Percentiles rank a stretch among this genome's conserved stretches.
These are phyloP conservation scores for Hymenoscyphus albidus DNA, from an alignment of 2,329 filamentous ascomycete genomes.

Conservation along the genomic window DNA sequence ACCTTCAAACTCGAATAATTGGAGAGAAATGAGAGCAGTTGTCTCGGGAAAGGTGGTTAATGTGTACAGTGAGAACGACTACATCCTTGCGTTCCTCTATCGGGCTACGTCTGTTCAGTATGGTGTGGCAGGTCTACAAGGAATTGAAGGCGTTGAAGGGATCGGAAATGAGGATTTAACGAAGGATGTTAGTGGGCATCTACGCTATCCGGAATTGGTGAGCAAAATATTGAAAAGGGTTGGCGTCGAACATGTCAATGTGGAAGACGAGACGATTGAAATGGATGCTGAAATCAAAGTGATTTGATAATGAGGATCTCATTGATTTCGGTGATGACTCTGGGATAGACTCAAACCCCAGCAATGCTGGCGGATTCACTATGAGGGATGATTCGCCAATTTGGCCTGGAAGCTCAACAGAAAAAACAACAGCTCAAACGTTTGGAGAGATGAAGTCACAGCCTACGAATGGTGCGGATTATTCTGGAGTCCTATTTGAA, in stretches of 20 bases:
- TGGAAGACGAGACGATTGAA: slow-evolving; percentile 34
- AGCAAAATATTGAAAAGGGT: slow-evolving; percentile 62
- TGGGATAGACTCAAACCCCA: not conserved
- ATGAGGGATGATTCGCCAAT: slow-evolving; percentile 8
- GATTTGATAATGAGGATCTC: slow-evolving; percentile 13
- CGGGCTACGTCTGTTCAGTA: slow-evolving; percentile 76
- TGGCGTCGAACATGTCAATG: slow-evolving; percentile 62
- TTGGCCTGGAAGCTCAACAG: not conserved
- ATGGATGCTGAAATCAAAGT: slow-evolving; percentile 38
- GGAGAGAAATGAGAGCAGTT: slow-evolving; percentile 73
- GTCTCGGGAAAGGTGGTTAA: slow-evolving; percentile 85
- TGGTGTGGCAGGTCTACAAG: slow-evolving; percentile 80
- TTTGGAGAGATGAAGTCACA: not conserved
- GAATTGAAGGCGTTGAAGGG: slow-evolving; percentile 60
- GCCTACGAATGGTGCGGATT: not conserved
- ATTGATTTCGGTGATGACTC: slow-evolving; percentile 13
- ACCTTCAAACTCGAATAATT: slow-evolving; percentile 67
- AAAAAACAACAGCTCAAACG: not conserved
- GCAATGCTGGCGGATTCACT: not conserved
- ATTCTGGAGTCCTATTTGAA: not conserved
- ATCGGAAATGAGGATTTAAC: slow-evolving; percentile 56
- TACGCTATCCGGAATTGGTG: slow-evolving; percentile 64
- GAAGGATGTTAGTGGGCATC: slow-evolving; percentile 61
- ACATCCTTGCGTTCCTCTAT: slow-evolving; percentile 83
- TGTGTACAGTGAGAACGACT: slow-evolving; percentile 83